Base-by-base conservation (phyloP, 345 rosid genomes). In the Heritiera littoralis region DNA sequence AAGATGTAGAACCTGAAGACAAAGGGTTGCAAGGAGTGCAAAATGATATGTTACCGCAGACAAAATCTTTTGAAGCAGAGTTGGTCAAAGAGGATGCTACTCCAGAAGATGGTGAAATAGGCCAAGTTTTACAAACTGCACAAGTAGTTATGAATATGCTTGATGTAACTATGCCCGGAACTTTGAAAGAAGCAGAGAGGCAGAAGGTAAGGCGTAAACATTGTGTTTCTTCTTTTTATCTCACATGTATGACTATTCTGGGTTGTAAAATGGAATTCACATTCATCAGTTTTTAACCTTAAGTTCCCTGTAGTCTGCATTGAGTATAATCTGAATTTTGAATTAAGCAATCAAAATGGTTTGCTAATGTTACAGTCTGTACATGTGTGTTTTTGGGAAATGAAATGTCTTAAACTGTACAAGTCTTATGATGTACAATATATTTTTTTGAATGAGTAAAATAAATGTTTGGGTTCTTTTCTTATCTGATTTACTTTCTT, bases 141-240 rank as follows among this genome's bases (percentile, higher is more conserved):
- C 83, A 89, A 84, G 86, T 93, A 58, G 93, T 92, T 77, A 82
- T 93, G 91, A 92, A 89, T 72, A 91, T 95, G 91, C 93, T 95
- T 80, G 97, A 95, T 86, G 83, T 71, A 83, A 88, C 92, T 58
- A 88, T 89, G 91, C 97, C 99, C 75, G 92, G 89, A 78, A 82
- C 85, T 80, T 82, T 95, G 68, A 82, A 86, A 80, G 90, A 87
- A 84, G 92, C 90, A 75, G 82, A 91, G 78, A 92, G 90, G 86
- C 87, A 84, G 81, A 92, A 92, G 98, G 99, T 93, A 86, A 77
- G 75, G 77, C 45, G 65, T 46, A 64, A 45, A 64, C 13, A 66
- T 63, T 73, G 58, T 45, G 51, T 79, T 66, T 70, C 28, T 79
- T 54, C 18, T 61, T 56, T 58, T 52, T 69, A 5, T 52, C 15